These are phyloP conservation scores for Solanum sitiens DNA, from an alignment of 257 asterid genomes.

Conservation along the genomic window DNA sequence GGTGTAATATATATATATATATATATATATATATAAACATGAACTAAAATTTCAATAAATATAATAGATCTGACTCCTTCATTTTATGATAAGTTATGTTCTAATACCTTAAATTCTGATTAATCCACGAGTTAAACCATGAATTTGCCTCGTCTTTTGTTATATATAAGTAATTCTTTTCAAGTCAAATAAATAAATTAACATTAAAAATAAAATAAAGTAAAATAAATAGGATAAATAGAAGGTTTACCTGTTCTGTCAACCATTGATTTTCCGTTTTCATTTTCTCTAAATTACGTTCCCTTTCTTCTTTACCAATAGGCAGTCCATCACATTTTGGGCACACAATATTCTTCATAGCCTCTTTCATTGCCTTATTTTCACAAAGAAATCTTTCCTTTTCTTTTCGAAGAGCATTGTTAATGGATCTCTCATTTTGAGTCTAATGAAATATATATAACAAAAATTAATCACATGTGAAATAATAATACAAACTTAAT, in stretches of 20 bases:
- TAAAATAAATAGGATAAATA: not conserved
- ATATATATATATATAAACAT: too few species aligned
- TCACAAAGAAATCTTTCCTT: constrained; percentile 33
- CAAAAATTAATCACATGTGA: not conserved
- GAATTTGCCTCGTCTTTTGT: not conserved
- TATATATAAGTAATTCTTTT: not conserved
- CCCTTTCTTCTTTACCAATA: constrained; percentile 28
- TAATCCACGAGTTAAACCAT: not conserved
- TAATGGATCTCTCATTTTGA: constrained; percentile 40
- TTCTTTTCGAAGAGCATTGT: constrained; percentile 31
- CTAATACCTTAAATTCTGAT: too few species aligned
- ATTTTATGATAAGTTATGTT: not conserved
- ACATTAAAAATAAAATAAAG: not conserved
- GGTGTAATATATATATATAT: not conserved
- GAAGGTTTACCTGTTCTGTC: constrained; percentile 32
- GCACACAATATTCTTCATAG: constrained; percentile 28
- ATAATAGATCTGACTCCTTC: not conserved
- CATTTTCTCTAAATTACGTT: constrained; percentile 17
- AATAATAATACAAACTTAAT: not conserved
- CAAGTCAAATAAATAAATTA: not conserved
- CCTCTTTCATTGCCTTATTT: constrained; percentile 45
- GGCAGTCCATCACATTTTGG: constrained; percentile 26
- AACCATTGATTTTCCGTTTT: constrained; percentile 35
- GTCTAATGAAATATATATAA: constrained; percentile 16
- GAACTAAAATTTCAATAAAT: too few species aligned